phyloP scores from a whole-genome alignment of 768 basidiomycete genomes.

The Russula sp. region DNA sequence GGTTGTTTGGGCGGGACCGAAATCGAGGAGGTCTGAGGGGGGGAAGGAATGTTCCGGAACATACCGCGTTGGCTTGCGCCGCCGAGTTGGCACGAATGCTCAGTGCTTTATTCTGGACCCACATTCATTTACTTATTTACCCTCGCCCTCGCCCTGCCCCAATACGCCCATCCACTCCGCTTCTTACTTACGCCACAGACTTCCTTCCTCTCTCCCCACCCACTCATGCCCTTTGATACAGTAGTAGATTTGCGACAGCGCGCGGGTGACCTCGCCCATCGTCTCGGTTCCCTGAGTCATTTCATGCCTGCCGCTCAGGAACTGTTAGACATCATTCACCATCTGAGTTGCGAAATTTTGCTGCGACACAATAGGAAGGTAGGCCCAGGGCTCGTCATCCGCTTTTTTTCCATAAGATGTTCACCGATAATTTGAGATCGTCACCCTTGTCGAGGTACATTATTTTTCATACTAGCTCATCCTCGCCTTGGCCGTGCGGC shows the following conservation, averaged over 20 bases:
- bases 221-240: slow-evolving; percentile 13
- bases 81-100: slow-evolving; percentile 15
- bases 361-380: slow-evolving; percentile 21
- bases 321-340: slow-evolving; percentile 16
- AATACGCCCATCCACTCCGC: slow-evolving; percentile 6
- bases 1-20: too few relatives aligned
- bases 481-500: slow-evolving; percentile 4
- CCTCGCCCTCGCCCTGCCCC: slow-evolving; percentile 11
- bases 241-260: slow-evolving; percentile 19
- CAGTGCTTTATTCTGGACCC: slow-evolving; percentile 13
- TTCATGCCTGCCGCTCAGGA: slow-evolving; percentile 21
- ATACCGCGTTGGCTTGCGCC: slow-evolving; percentile 18
- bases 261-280: slow-evolving; percentile 19
- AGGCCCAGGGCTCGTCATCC: not conserved
- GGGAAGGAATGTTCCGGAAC: slow-evolving; percentile 19
- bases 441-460: slow-evolving; percentile 22
- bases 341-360: slow-evolving; percentile 17
- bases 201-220: slow-evolving; percentile 10
- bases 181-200: slow-evolving; percentile 13
- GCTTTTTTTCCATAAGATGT: not conserved
- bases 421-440: slow-evolving; percentile 17
- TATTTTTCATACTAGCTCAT: slow-evolving; percentile 1
- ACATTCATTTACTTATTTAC: slow-evolving; percentile 18
- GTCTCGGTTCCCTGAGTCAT: slow-evolving; percentile 13
- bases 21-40: not conserved